Base-by-base conservation (phyloP, 2,329 filamentous ascomycete genomes). In the Mollisia scopiformis region DNA sequence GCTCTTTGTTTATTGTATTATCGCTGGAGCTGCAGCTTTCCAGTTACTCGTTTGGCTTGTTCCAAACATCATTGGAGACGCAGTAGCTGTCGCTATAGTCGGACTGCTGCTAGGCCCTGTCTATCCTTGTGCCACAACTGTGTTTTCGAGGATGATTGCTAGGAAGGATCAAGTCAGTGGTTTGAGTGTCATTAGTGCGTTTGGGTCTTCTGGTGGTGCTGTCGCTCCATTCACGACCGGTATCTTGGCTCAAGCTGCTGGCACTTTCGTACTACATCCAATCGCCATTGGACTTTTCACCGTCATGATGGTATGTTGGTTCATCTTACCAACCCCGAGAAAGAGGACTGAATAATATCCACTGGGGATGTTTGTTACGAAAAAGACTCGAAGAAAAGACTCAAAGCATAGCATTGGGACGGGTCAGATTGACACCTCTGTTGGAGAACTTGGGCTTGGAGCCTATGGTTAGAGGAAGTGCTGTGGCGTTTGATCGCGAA, bases 31-130 rank as follows among this genome's bases (percentile, higher is more conserved):
- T 0, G 79, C 86, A 3, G 77, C 82, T 0, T 90, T 94, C 65
- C 85, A 95, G 75, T 74, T 93, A n/a, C 78, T 95, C 27, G 88
- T 91, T 10, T 95, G 92, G 92, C 77, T 86, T 31, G 83, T 93
- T 27, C 91, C 90, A 1, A 91, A 92, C 71, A 78, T 93, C n/a
- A 78, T 91, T 31, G 87, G 87, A 14, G 82, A 90, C 66, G 86
- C 88, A 19, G 87, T 90, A 1, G 83, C 86, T 2, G 83, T 91
- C 3, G 78, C 85, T 74, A 76, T 95, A 25, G 82, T 95, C 19
- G 92, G 92, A 13, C 75, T 95, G 7, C 75, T 95, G 30, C 79
- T 96, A 0, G 92, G 92, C 0, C 91, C 92, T 0, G 82, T 96
- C 4, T 96, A 93, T 70, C 91, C 92, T 0, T 93, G 89, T 71